Base-by-base conservation (phyloP, 441 rosid genomes). In the Manihot esculenta region DNA sequence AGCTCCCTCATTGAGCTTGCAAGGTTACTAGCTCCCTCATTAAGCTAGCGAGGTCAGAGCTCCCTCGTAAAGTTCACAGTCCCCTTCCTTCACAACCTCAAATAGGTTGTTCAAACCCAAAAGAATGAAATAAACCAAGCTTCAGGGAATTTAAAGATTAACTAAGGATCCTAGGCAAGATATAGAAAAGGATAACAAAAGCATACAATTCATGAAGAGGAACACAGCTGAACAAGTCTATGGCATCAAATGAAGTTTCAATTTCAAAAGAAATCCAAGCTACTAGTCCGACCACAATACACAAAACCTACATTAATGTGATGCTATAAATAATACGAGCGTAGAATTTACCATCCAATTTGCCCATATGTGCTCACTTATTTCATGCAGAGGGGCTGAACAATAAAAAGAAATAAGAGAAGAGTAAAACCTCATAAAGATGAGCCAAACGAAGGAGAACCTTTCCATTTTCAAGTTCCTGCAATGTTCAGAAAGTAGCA, bases 371-470 rank as follows among this genome's bases (percentile, higher is more conserved):
- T 23, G 17, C 41, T 10, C 54, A 4, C 6, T 15, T 30, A 1
- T n/a, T n/a, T n/a, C n/a, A n/a, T n/a, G n/a, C n/a, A 33, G 8
- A 18, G 38, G 57, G 64, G 45, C 21, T 42, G 33, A 50, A n/a
- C 2, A 49, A 7, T 66, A 53, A 55, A 61, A 17, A 60, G 27
- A 58, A 11, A 48, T 42, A 57, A 64, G 77, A 65, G 20, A 66
- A 10, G 53, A 78, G 71, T 27, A 17, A 65, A 41, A 82, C 88
- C 86, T 84, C 84, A 18, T 78, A 82, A 27, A 84, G 66, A 67
- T 84, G 88, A 21, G 86, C 88, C 73, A 84, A 72, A 67, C 88
- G 84, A 35, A 84, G 79, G 24, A 84, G 84, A 47, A 78, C 78
- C 48, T 72, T 77, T 56, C 83, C 76, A 53, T 80, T 78, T 23